Evolutionary conservation across 106 monocot genomes (phyloP), one percentile per base, ranked within the genome.

Genomic region (Dioscorea zingiberensis): DNA sequence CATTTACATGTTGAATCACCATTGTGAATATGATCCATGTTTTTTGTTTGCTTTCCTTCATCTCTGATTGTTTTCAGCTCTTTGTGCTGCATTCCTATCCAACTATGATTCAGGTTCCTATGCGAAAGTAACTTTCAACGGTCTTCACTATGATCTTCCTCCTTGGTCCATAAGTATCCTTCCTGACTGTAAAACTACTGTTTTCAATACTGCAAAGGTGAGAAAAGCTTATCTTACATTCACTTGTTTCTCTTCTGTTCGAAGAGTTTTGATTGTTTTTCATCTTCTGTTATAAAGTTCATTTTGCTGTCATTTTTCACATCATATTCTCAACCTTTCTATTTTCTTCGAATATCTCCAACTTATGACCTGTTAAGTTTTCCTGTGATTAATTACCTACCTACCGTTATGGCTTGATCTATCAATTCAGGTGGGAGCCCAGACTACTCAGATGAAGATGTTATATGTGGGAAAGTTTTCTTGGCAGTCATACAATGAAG

Each of bases 151-250:
- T 59, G 49, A 72, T 59, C 62, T 81, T 48, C 81, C 81, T 28
- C 76, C 81, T 49, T 81, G 81, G 81, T 81, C 81, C 6, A 69
- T 81, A 25, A 81, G 81, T 51, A 73, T 81, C 12, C 81, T 81
- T 28, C 76, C 81, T 32, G 81, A 81, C 51, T 81, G 81, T 68
- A 76, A 72, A 59, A 81, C 63, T 17, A 53, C 71, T 25, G 72
- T 72, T 51, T 76, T 68, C 63, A 81, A 81, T 49, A 81, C 81
- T 17, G 81, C 81, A 11, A 81, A 22, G 72, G 81, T 81, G 32
- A 29, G 55, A 7, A 19, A 44, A 13, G 25, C 48, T 19, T 65
- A 13, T 26, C 27, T 68, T 30, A 24, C 44, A 18, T 27, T 48
- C 15, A 22, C 8, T 49, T 27, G 9, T 2, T 19, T 27, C 55